Evolutionary conservation across 2,329 filamentous ascomycete genomes (phyloP), one percentile per base, ranked within the genome.

Genomic region (Penicillium rolfsii): DNA sequence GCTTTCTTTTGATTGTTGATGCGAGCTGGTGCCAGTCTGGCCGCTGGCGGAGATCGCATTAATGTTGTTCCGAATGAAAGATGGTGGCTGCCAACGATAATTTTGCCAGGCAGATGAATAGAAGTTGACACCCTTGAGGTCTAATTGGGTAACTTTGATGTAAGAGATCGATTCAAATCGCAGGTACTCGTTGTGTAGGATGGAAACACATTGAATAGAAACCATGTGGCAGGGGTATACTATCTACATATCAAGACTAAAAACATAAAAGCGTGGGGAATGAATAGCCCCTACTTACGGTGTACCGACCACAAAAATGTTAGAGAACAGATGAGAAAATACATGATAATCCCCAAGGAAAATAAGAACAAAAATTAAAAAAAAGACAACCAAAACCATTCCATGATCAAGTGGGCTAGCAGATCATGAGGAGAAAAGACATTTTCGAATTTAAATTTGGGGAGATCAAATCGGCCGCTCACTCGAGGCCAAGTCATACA

Each of bases 11-110:
- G 61, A 57, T 54, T 68, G 67, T 67, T 69, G 67, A 65, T 68
- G 63, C 66, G 59, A 55, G 53, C 57, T 63, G 65, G 57, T 54
- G 66, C 63, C 67, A 67, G 59, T 64, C 67, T 69, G 67, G 64
- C 67, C 67, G 66, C 61, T 62, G 62, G 58, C 64, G 63, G 66
- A 65, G 16, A 59, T 56, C 67, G 67, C 57, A 66, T 43, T 67
- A 69, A 70, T 60, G 59, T 67, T 70, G 40, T 67, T 69, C 67
- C 67, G 64, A 3, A 26, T 36, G 7, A 5, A 22, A 52, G 48
- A 52, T 52, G 16, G 30, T 22, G 16, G 40, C 9, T 43, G n/a
- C 40, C 40, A 11, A 1, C 8, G 5, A 24, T 41, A 5, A 14
- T 6, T 19, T 19, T 41, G 16, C n/a, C n/a, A 41, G 38, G 16